phyloP scores from a whole-genome alignment of 1,284 basidiomycete species.

The Ustilago bromivora region DNA sequence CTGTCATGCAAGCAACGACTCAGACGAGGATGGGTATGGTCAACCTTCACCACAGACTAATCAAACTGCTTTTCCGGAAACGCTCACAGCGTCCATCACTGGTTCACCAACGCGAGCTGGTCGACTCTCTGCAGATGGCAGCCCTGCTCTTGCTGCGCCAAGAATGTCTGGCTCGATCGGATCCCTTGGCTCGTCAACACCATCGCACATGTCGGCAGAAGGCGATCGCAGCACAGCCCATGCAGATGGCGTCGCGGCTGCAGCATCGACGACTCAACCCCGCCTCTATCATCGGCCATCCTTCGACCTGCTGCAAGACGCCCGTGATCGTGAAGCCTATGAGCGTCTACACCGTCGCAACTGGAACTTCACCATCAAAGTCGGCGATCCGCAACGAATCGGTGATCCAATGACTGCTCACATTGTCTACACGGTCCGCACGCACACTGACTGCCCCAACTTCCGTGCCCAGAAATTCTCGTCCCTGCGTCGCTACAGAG shows the following conservation, averaged over 20 bases:
- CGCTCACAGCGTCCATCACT: background rate
- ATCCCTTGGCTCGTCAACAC: slow-evolving; percentile 24
- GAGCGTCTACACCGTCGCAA: slow-evolving; percentile 17
- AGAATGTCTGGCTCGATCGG: slow-evolving; percentile 19
- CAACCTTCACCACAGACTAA: slow-evolving; percentile 45
- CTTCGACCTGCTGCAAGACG: slow-evolving; percentile 41
- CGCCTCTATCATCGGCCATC: slow-evolving; percentile 47
- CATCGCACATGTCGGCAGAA: slow-evolving; percentile 26
- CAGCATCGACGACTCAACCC: slow-evolving; percentile 12
- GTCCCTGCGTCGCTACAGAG: slow-evolving; percentile 92
- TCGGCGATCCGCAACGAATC: slow-evolving; percentile 67
- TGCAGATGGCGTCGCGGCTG: background rate
- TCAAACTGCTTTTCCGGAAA: slow-evolving; percentile 8
- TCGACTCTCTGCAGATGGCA: slow-evolving; percentile 7
- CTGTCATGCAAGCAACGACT: slow-evolving; percentile 20
- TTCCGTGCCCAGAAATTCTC: slow-evolving; percentile 70
- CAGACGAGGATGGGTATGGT: slow-evolving; percentile 60
- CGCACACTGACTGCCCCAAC: slow-evolving; percentile 54
- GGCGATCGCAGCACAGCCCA: background rate
- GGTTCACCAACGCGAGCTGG: slow-evolving; percentile 18
- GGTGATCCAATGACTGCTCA: slow-evolving; percentile 67
- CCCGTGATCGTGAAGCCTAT: slow-evolving; percentile 30
- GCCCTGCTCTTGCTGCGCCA: background rate
- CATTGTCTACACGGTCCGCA: slow-evolving; percentile 72
- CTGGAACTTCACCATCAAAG: slow-evolving; percentile 58